A percentile compares a stretch with the other conserved stretches of the same genome.
Conservation (phyloP, 179 eudicot genomes). For the Beta macrorhiza region DNA sequence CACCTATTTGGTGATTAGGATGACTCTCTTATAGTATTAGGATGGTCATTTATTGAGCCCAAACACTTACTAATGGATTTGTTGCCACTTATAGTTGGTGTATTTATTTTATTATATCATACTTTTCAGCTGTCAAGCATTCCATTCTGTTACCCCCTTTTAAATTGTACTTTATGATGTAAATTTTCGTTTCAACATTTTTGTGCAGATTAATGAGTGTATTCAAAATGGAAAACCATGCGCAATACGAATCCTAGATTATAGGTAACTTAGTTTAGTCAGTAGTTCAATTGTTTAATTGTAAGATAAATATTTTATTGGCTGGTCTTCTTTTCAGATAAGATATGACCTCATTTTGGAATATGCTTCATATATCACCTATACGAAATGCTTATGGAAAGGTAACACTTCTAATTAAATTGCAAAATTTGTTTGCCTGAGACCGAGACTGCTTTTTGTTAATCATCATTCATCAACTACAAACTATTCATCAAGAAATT, state of each 20-base stretch:
- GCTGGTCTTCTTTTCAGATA: conserved; percentile 48
- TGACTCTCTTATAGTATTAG: too few relatives aligned
- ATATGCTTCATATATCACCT: conserved; percentile 75
- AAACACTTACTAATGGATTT: background rate
- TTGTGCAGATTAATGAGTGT: conserved; percentile 63
- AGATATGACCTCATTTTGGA: conserved; percentile 73
- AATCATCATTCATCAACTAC: background rate
- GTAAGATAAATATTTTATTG: background rate
- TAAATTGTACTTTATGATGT: background rate
- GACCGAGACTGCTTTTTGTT: background rate
- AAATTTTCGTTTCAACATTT: background rate
- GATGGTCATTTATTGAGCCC: too few relatives aligned
- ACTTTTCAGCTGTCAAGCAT: background rate
- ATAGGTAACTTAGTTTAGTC: conserved; percentile 47
- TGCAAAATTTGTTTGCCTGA: background rate
- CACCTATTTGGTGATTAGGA: too few relatives aligned
- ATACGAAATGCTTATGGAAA: conserved; percentile 84
- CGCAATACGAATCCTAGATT: conserved; percentile 64
- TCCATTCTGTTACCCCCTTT: background rate
- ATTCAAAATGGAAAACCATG: conserved; percentile 54
- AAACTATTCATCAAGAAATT: background rate
- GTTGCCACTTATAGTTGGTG: background rate
- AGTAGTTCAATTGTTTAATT: background rate
- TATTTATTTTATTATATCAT: background rate
- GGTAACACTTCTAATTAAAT: conserved; percentile 37